Percentiles rank a stretch among this genome's conserved stretches.
phyloP scores from a whole-genome alignment of 768 basidiomycete genomes.

The Auricularia heimuer region DNA sequence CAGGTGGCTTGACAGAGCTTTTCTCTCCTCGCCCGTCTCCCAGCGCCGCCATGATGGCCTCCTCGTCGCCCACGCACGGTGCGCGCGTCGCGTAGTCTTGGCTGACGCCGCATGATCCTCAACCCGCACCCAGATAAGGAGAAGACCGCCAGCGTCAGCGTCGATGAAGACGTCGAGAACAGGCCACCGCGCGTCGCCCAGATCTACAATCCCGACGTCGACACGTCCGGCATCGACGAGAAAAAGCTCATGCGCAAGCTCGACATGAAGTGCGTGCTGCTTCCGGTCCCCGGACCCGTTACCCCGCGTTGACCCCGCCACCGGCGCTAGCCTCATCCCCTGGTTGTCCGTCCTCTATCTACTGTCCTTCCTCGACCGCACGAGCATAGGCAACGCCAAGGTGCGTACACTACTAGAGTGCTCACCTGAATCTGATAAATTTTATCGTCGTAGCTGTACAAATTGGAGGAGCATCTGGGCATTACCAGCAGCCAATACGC shows the following conservation, averaged over 20 bases:
- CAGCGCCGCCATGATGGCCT: too few relatives aligned
- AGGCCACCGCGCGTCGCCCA: slow-evolving; percentile 7
- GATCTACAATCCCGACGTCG: slow-evolving; percentile 37
- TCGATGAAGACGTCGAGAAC: slow-evolving; percentile 10
- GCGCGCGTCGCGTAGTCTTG: background rate
- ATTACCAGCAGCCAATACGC: slow-evolving; percentile 59
- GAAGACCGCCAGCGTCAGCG: background rate
- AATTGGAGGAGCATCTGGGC: slow-evolving; percentile 46
- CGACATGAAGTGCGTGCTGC: slow-evolving; percentile 39
- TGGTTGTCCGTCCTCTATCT: slow-evolving; percentile 58
- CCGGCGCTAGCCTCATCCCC: slow-evolving; percentile 15
- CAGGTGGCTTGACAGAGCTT: too few relatives aligned
- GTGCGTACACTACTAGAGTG: slow-evolving; percentile 12
- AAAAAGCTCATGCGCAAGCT: slow-evolving; percentile 61
- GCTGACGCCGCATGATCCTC: background rate
- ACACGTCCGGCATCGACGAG: slow-evolving; percentile 55
- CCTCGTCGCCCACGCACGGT: background rate
- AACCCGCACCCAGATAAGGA: background rate
- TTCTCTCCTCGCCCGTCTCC: too few relatives aligned
- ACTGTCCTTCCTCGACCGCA: slow-evolving; percentile 57
- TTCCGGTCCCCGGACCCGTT: slow-evolving; percentile 25
- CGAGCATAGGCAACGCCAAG: slow-evolving; percentile 45
- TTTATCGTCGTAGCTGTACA: slow-evolving; percentile 41
- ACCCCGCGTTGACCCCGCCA: background rate
- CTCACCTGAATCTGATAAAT: background rate